Evolutionary conservation across 2,329 filamentous ascomycete genomes (phyloP), one percentile per base, ranked within the genome.

Genomic region (Beauveria bassiana): DNA sequence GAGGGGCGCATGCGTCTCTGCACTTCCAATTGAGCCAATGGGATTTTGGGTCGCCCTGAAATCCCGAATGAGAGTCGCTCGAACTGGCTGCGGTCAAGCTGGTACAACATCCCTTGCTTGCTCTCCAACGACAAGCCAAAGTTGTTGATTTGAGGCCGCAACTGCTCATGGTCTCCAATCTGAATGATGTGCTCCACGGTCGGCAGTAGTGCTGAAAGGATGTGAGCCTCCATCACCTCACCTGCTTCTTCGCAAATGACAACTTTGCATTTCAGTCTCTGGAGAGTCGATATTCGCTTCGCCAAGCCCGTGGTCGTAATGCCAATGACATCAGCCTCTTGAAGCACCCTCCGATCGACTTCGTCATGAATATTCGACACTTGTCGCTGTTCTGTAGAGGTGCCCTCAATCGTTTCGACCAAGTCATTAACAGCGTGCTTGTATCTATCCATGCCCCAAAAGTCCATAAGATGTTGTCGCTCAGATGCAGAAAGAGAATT

Each of bases 1-100:
- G 76, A 77, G 0, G 87, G 87, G 57, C 81, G 78, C 86, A 90
- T 90, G 12, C 87, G 78, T 14, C 86, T 75, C 68, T 91, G 87
- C 0, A 79, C 80, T 12, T 85, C 74, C 3, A 90, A 73, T 2
- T 70, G 69, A 6, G 70, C 71, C 7, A 75, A 70, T 0, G 73
- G 71, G 0, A 72, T 62, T 7, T 65, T 49, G 0, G 65, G 34
- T 14, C 68, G 61, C 1, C 65, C 71, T 0, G 66, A 65, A 26
- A 67, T 65, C 0, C 68, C 68, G 0, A 65, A 59, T 0, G 68
- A 73, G 5, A 82, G 68, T 16, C 80, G 69, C 67, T 84, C 82
- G 52, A 85, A 81, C 7, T 65, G 62, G 57, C 64, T 68, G 2
- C 24, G 20, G 20, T 64, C 55, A 31, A 65, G 6, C 49, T 14